Evolutionary conservation across 495 filamentous ascomycete species (phyloP).

Genomic region (Opeltia flavorubescens): DNA sequence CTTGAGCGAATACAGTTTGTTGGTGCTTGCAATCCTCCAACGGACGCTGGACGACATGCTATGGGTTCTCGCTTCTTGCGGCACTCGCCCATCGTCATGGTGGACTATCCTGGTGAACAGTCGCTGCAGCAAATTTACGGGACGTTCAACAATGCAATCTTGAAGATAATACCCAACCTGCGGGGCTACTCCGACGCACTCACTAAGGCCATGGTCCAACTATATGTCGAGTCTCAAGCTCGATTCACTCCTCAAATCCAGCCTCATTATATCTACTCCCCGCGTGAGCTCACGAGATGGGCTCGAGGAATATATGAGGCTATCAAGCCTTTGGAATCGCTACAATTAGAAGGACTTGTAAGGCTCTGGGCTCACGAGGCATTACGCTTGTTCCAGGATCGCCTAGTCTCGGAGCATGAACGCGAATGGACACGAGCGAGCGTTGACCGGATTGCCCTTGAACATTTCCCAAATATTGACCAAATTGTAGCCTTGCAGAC

Average conservation of each 20-base stretch:
- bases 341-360: slow-evolving; percentile 82
- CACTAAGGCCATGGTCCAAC: slow-evolving; percentile 94
- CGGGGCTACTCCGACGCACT: slow-evolving; percentile 87
- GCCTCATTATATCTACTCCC: slow-evolving; percentile 97
- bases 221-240: slow-evolving; percentile 87
- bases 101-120: slow-evolving; percentile 92
- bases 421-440: slow-evolving; percentile 86
- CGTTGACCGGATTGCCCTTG: slow-evolving; percentile 68
- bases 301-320: slow-evolving; percentile 94
- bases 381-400: slow-evolving; percentile 88
- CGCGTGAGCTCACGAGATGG: slow-evolving; percentile 94
- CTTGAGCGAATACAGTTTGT: slow-evolving; percentile 98
- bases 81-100: slow-evolving; percentile 95
- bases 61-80: slow-evolving; percentile 87
- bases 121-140: slow-evolving; percentile 95
- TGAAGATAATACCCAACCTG: slow-evolving; percentile 93
- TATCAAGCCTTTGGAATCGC: slow-evolving; percentile 75
- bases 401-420: slow-evolving; percentile 86
- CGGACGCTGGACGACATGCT: slow-evolving; percentile 88
- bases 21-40: slow-evolving; percentile 97
- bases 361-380: slow-evolving; percentile 98
- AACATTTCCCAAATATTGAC: slow-evolving; percentile 87
- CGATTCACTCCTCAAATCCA: slow-evolving; percentile 92
- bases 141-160: slow-evolving; percentile 89
- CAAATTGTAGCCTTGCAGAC: slow-evolving; percentile 77